phyloP scores from a whole-genome alignment of 345 rosid species.

The Gossypium longicalyx region DNA sequence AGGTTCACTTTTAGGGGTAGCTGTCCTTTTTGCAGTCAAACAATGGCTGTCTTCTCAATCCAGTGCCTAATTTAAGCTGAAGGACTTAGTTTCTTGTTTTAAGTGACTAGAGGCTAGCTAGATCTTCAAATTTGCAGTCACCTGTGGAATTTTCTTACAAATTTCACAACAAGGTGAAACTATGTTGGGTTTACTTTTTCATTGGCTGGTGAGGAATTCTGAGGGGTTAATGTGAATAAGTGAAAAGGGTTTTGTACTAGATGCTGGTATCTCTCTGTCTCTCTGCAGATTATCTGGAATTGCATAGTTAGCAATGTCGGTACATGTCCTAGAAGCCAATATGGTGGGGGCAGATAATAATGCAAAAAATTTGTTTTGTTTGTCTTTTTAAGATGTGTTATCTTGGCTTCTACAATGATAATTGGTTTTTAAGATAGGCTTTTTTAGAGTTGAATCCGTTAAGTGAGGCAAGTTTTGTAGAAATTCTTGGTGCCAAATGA shows the following conservation, averaged over 20 bases:
- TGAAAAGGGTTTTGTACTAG: conserved; percentile 48
- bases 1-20: conserved; percentile 13
- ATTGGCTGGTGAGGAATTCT: not conserved
- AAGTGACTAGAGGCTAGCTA: conserved; percentile 20
- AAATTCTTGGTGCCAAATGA: conserved; percentile 39
- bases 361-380: conserved; percentile 22
- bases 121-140: conserved; percentile 21
- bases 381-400: conserved; percentile 10
- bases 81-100: conserved; percentile 20
- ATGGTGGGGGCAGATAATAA: conserved; percentile 42
- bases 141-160: conserved; percentile 17
- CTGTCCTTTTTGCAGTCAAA: conserved; percentile 17
- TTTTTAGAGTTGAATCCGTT: conserved; percentile 22
- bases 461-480: conserved; percentile 8
- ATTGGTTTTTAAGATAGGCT: conserved; percentile 8
- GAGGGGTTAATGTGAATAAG: conserved; percentile 31
- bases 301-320: conserved; percentile 31
- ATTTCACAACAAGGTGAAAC: conserved; percentile 7
- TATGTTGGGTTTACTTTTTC: conserved; percentile 14
- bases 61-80: conserved; percentile 16
- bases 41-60: conserved; percentile 17
- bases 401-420: conserved; percentile 15
- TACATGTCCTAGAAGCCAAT: conserved; percentile 33
- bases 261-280: conserved; percentile 22
- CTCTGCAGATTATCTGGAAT: conserved; percentile 23